Percentiles rank a stretch among this genome's conserved stretches.
Conservation (phyloP, 345 rosid species). For the Rhizophora apiculata region DNA sequence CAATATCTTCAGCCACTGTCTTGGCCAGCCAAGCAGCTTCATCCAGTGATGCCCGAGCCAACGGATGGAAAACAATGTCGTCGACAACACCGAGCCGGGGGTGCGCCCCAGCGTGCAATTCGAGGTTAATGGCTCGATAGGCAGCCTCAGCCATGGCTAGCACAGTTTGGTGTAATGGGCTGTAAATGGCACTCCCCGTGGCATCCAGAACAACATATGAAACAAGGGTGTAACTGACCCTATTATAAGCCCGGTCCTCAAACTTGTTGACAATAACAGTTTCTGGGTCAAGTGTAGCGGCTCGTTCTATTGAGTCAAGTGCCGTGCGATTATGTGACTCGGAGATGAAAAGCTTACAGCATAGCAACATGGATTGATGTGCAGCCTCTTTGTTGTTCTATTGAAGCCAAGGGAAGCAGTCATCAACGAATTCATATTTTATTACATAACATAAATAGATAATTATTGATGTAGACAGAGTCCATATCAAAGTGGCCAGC, state of each 20-base stretch:
- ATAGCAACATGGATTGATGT: constrained; percentile 37
- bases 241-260: constrained; percentile 51
- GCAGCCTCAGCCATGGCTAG: constrained; percentile 56
- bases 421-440: too few relatives aligned
- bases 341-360: constrained; percentile 60
- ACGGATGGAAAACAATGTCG: constrained; percentile 53
- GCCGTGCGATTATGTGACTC: constrained; percentile 46
- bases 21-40: constrained; percentile 66
- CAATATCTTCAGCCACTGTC: constrained; percentile 53
- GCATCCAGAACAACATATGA: constrained; percentile 45
- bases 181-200: constrained; percentile 43
- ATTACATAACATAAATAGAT: too few relatives aligned
- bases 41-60: constrained; percentile 49
- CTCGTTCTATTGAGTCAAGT: constrained; percentile 45
- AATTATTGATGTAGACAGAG: too few relatives aligned
- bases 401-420: neutral
- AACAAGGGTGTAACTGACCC: constrained; percentile 49
- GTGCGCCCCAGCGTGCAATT: constrained; percentile 49
- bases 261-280: constrained; percentile 46
- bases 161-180: constrained; percentile 53
- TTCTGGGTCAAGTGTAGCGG: constrained; percentile 38
- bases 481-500: too few relatives aligned
- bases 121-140: constrained; percentile 42
- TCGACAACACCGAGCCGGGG: constrained; percentile 67
- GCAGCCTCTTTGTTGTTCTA: constrained; percentile 28